These are phyloP conservation scores for Fusarium pseudoanthophilum DNA, from an alignment of 2,329 filamentous ascomycete genomes.

Conservation along the genomic window DNA sequence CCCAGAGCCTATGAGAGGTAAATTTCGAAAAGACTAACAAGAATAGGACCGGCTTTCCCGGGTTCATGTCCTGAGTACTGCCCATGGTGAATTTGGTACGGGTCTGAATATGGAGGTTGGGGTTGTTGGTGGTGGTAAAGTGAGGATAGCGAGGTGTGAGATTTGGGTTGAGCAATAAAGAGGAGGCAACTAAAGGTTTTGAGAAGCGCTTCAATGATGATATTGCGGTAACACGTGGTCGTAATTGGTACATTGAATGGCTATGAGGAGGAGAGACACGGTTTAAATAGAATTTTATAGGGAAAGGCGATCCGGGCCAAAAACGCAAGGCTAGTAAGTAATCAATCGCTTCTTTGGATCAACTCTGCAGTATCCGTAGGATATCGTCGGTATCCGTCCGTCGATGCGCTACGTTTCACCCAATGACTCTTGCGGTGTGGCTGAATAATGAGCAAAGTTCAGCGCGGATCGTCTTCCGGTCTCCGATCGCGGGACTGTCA, in stretches of 20 bases:
- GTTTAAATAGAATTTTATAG: conserved; percentile 18
- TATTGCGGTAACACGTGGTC: conserved; percentile 37
- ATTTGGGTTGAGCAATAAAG: conserved; percentile 21
- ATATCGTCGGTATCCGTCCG: conserved; percentile 7
- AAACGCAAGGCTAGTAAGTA: conserved; percentile 6
- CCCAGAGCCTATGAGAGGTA: neutral
- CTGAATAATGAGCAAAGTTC: conserved; percentile 33
- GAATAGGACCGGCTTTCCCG: conserved; percentile 56
- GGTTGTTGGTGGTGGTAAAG: conserved; percentile 12
- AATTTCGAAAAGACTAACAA: conserved; percentile 48
- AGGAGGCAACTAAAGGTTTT: conserved; percentile 17
- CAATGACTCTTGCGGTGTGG: conserved; percentile 43
- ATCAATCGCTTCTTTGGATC: conserved; percentile 11
- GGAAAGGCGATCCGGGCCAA: conserved; percentile 22
- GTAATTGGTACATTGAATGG: conserved; percentile 39
- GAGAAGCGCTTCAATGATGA: conserved; percentile 31
- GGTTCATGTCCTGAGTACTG: conserved; percentile 48
- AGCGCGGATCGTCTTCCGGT: neutral
- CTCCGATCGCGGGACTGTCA: conserved; percentile 31
- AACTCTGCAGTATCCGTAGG: neutral
- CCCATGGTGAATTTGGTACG: conserved; percentile 43
- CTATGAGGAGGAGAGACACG: conserved; percentile 1
- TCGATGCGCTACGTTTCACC: conserved; percentile 13
- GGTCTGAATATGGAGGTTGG: conserved; percentile 10
- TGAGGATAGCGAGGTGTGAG: conserved; percentile 24